Percentiles rank a stretch among this genome's conserved stretches.
Conservation (phyloP, 2,329 filamentous ascomycete genomes). For the Ambrosiella cleistominuta region DNA sequence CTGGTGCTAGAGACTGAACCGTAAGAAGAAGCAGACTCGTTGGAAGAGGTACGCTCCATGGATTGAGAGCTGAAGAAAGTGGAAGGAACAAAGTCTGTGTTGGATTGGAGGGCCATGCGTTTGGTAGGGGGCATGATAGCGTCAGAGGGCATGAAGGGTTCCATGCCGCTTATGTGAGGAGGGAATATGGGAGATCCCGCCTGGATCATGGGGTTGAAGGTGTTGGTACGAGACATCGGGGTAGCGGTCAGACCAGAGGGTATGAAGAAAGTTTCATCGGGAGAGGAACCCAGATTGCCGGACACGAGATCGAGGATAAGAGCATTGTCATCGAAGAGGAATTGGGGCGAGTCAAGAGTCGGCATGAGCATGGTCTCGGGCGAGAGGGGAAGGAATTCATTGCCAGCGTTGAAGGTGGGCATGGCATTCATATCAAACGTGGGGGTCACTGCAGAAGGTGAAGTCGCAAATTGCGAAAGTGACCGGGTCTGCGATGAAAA, state of each 20-base stretch:
- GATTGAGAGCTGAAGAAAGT: neutral
- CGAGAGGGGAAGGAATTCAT: neutral
- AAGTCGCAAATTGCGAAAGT: slow-evolving; percentile 1
- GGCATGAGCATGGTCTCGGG: neutral
- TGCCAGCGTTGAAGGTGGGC: neutral
- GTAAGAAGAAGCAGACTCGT: neutral
- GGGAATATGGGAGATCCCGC: neutral
- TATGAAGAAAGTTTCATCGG: neutral
- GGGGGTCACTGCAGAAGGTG: neutral
- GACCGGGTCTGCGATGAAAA: neutral
- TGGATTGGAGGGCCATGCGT: neutral
- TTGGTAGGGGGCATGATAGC: neutral
- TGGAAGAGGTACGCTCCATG: slow-evolving; percentile 3
- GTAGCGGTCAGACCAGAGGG: neutral
- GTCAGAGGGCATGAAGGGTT: neutral
- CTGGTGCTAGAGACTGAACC: neutral
- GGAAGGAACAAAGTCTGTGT: neutral
- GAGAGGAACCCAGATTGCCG: neutral
- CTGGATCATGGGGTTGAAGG: slow-evolving; percentile 1
- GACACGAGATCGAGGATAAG: neutral
- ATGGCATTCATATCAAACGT: neutral
- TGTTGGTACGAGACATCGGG: neutral
- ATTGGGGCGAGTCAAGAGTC: neutral
- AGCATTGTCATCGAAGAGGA: neutral
- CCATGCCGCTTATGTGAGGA: neutral